Conservation (phyloP, 2,329 filamentous ascomycete species). For the Alternaria metachromatica region DNA sequence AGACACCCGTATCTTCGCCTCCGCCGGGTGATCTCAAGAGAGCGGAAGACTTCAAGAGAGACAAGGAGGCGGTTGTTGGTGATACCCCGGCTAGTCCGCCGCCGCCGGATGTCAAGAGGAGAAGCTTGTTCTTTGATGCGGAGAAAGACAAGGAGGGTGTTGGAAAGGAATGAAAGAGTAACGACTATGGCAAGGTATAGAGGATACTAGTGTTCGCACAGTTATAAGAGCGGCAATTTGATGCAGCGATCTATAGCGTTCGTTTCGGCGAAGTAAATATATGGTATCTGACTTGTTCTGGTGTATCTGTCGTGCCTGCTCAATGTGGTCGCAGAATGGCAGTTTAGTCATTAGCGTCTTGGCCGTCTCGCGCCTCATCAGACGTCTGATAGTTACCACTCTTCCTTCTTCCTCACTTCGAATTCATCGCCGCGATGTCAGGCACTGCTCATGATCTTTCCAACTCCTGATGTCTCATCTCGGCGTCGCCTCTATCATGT, state of each 20-base stretch:
- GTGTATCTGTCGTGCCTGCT: neutral
- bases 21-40: conserved; percentile 34
- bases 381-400: neutral
- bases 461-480: no score
- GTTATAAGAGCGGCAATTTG: neutral
- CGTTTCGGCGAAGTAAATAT: neutral
- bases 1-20: conserved; percentile 31
- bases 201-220: neutral
- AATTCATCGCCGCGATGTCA: neutral
- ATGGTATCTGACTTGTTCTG: neutral
- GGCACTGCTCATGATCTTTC: no score
- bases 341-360: neutral
- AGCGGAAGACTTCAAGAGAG: conserved; percentile 35
- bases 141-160: conserved; percentile 13
- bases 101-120: conserved; percentile 10
- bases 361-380: neutral
- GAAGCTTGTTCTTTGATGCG: conserved; percentile 29
- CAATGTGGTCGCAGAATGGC: neutral
- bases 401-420: neutral
- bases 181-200: neutral
- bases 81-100: neutral
- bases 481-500: no score
- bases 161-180: neutral
- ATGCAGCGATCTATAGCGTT: neutral
- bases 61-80: conserved; percentile 21